phyloP scores from a whole-genome alignment of 208 protist species.

The Naegleria gruberi region DNA sequence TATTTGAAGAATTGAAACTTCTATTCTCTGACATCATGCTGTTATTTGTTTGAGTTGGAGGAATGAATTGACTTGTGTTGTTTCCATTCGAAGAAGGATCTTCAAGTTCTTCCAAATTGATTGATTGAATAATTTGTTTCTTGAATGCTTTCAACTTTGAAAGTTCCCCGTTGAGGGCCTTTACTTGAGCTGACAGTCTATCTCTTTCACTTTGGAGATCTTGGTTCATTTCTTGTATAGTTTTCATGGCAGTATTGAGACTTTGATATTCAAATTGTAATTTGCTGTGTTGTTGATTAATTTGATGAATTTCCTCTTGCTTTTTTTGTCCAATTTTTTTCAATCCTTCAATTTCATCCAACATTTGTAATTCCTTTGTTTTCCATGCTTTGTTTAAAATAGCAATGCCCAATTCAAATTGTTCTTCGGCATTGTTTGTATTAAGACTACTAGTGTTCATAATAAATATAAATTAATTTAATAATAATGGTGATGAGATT shows the following conservation, averaged over 20 bases:
- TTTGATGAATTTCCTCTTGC: background rate
- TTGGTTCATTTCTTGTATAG: background rate
- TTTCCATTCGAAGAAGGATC: background rate
- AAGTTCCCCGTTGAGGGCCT: background rate
- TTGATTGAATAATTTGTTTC: background rate
- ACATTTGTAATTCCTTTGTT: background rate
- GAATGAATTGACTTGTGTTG: background rate
- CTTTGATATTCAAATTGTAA: background rate
- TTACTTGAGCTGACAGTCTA: background rate
- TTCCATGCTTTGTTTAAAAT: background rate
- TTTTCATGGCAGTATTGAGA: background rate
- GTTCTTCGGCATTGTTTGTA: background rate
- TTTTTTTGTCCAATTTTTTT: background rate
- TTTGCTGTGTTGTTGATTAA: background rate
- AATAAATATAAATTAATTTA: background rate
- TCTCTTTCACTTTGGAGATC: background rate
- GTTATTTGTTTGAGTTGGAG: background rate
- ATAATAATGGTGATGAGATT: background rate
- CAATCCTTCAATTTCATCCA: background rate
- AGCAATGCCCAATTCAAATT: background rate
- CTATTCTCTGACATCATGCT: background rate
- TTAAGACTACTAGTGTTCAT: background rate
- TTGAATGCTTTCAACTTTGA: background rate
- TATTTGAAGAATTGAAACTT: background rate
- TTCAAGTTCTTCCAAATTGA: background rate